A percentile compares a stretch with the other conserved stretches of the same genome.
phyloP scores from a whole-genome alignment of 2,329 filamentous ascomycete genomes.

The Hymenoscyphus linearis region DNA sequence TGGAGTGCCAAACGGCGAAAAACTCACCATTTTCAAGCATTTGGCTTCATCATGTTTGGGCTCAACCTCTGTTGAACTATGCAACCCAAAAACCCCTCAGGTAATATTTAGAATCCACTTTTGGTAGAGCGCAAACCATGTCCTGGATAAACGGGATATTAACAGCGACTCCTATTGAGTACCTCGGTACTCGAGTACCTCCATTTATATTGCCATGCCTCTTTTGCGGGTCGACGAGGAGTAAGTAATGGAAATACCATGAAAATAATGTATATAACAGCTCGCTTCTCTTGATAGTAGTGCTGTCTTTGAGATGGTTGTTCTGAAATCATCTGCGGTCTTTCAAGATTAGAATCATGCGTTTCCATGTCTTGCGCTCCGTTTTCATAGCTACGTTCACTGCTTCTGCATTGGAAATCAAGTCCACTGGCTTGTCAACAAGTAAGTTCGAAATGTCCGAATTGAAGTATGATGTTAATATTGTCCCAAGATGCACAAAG shows the following conservation, averaged over 20 bases:
- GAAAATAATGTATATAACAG: too few relatives aligned
- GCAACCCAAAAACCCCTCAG: not conserved
- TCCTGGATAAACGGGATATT: not conserved
- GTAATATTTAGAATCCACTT: not conserved
- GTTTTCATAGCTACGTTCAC: not conserved
- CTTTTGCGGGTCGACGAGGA: not conserved
- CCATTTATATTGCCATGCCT: not conserved
- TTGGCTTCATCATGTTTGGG: too few relatives aligned
- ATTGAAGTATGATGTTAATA: not conserved
- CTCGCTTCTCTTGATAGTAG: too few relatives aligned
- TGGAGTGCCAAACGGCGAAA: too few relatives aligned
- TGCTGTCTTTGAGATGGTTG: too few relatives aligned
- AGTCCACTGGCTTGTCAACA: not conserved
- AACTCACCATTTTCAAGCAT: too few relatives aligned
- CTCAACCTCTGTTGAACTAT: too few relatives aligned
- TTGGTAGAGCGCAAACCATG: not conserved
- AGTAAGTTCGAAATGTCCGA: not conserved
- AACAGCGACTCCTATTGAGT: not conserved
- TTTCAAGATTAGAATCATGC: not conserved
- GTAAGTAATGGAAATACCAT: not conserved
- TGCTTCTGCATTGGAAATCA: not conserved
- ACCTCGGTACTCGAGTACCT: not conserved
- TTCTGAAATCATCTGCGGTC: too few relatives aligned
- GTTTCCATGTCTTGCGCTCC: not conserved
- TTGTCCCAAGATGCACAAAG: conserved; percentile 32